phyloP scores from a whole-genome alignment of 2,329 filamentous ascomycete species.

The Diaporthe nobilis region DNA sequence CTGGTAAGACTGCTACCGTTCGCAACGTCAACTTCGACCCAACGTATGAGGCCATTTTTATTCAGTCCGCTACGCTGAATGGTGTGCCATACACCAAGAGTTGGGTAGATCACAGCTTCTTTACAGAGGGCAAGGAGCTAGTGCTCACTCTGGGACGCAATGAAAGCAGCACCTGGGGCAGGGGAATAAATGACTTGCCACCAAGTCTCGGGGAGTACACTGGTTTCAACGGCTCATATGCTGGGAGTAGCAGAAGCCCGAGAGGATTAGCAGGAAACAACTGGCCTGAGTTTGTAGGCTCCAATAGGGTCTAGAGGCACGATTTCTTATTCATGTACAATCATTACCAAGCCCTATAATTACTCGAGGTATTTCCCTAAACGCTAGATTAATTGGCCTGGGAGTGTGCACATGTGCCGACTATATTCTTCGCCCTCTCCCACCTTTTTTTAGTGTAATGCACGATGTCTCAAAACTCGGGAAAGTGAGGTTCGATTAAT shows the following conservation, averaged over 20 bases:
- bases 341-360: background rate
- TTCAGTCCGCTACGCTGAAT: constrained; percentile 75
- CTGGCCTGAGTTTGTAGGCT: constrained; percentile 8
- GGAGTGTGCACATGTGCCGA: background rate
- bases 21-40: constrained; percentile 74
- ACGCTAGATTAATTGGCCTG: too few relatives aligned
- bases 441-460: background rate
- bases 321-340: background rate
- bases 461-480: background rate
- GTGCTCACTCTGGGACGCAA: constrained; percentile 72
- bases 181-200: constrained; percentile 69
- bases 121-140: constrained; percentile 73
- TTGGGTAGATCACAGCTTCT: constrained; percentile 79
- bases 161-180: constrained; percentile 78
- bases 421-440: too few relatives aligned
- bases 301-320: background rate
- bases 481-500: background rate
- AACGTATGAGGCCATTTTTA: constrained; percentile 69
- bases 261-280: constrained; percentile 12
- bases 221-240: constrained; percentile 47
- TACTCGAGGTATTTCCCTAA: background rate
- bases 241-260: constrained; percentile 16
- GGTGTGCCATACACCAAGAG: constrained; percentile 73
- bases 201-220: constrained; percentile 66
- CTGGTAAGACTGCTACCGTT: constrained; percentile 72